Percentiles rank a stretch among this genome's conserved stretches.
phyloP scores from a whole-genome alignment of 306 rosid genomes.

The Chamaecrista fasciculata region DNA sequence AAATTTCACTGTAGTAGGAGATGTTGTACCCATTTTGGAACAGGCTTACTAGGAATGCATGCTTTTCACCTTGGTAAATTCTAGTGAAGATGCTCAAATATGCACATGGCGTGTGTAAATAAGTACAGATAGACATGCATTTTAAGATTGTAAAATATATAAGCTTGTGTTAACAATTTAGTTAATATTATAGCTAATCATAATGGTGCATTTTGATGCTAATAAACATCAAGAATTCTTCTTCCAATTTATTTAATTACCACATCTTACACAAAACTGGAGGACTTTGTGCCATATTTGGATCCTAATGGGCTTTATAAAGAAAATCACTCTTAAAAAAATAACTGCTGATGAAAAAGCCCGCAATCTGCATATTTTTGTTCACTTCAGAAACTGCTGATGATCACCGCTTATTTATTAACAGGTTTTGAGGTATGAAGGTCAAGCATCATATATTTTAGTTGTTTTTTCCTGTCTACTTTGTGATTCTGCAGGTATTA shows the following conservation, averaged over 20 bases:
- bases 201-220: neutral
- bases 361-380: neutral
- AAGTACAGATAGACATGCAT: neutral
- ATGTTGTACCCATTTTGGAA: neutral
- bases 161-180: neutral
- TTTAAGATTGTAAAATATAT: neutral
- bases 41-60: neutral
- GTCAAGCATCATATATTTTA: neutral
- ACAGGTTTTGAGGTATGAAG: neutral
- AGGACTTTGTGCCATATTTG: constrained; percentile 1
- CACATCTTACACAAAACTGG: neutral
- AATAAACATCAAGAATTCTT: neutral
- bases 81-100: neutral
- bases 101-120: neutral
- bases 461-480: constrained; percentile 3
- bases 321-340: neutral
- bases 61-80: constrained; percentile 16
- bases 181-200: neutral
- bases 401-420: neutral
- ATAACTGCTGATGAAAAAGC: constrained; percentile 10
- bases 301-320: neutral
- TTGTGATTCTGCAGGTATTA: constrained; percentile 56
- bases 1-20: neutral
- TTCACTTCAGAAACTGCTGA: neutral
- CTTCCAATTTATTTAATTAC: constrained; percentile 1